Base-by-base conservation (phyloP, 345 rosid genomes). In the Dipteronia dyeriana region DNA sequence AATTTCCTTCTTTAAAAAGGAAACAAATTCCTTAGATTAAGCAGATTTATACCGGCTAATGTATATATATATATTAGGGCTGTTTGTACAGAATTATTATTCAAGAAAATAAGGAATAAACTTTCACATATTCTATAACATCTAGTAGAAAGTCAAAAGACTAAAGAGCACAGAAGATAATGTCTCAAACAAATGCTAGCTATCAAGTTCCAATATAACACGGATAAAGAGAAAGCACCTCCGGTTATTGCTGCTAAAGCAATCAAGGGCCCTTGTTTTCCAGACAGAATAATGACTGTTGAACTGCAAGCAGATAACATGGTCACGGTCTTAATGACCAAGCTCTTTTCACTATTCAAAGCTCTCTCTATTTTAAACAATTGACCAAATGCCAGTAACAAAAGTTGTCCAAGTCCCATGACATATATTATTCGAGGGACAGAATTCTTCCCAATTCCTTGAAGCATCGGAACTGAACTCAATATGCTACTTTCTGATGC, bases 221-320 rank as follows among this genome's bases (percentile, higher is more conserved):
- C 10, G 57, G 23, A 79, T 23, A 41, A 26, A 38, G 66, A 51
- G 54, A 80, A 74, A 19, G 20, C 80, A 92, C 98, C 98, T 86
- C 92, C 97, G 59, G 88, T 64, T 47, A 93, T 41, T 56, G 85
- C 84, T 73, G 89, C 97, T 80, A 92, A 78, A 68, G 91, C 88
- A 56, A 90, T 81, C 88, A 91, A 79, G 53, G 99, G 77, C 79
- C 98, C 99, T 85, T 95, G 99, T 76, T 87, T 88, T 76, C 98
- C 98, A 4, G 90, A 90, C 81, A 95, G 79, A 78, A 90, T 54
- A 64, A 93, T 91, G 64, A 95, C 74, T 47, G 96, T 85, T 78
- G 98, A 78, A 84, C 97, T 93, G 86, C 90, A 91, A 22, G 92
- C 86, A 79, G 98, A 93, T 73, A 89, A 76, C 73, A 95, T 71